Evolutionary conservation across 192 early-diverging fungal genomes (phyloP).

Genomic region (Coemansia sp.): DNA sequence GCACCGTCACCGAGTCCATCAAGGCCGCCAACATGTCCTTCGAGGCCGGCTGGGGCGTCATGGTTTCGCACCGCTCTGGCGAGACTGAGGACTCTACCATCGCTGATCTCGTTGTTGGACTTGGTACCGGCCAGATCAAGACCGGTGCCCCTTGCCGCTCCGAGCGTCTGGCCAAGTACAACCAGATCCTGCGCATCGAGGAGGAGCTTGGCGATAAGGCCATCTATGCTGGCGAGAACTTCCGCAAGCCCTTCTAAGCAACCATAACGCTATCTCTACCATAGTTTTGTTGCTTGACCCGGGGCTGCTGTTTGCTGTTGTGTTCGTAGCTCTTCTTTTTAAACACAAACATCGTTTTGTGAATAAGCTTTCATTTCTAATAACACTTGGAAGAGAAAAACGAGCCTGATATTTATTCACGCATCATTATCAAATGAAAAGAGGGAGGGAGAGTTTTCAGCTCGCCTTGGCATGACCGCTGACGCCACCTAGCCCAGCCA

Average conservation of each 20-base stretch:
- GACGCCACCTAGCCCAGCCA: not conserved
- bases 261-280: no score
- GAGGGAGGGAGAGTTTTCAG: not conserved
- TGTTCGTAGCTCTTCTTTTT: not conserved
- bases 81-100: constrained; percentile 98
- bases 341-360: not conserved
- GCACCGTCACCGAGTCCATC: constrained; percentile 95
- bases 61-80: constrained; percentile 99
- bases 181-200: constrained; percentile 98
- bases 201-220: constrained; percentile 93
- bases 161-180: constrained; percentile 98
- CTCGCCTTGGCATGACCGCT: not conserved
- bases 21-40: constrained; percentile 77
- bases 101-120: constrained; percentile 96
- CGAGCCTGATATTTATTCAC: no score
- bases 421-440: no score
- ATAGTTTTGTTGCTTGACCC: not conserved
- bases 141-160: constrained; percentile 98
- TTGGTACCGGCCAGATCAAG: constrained; percentile 97
- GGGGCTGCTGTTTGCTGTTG: not conserved
- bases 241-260: constrained; percentile 70
- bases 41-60: constrained; percentile 95
- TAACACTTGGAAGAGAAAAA: no score
- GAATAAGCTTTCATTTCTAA: not conserved
- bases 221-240: constrained; percentile 91